These are phyloP conservation scores for Moricandia moricandioides DNA, from an alignment of 345 rosid genomes.

Conservation along the genomic window DNA sequence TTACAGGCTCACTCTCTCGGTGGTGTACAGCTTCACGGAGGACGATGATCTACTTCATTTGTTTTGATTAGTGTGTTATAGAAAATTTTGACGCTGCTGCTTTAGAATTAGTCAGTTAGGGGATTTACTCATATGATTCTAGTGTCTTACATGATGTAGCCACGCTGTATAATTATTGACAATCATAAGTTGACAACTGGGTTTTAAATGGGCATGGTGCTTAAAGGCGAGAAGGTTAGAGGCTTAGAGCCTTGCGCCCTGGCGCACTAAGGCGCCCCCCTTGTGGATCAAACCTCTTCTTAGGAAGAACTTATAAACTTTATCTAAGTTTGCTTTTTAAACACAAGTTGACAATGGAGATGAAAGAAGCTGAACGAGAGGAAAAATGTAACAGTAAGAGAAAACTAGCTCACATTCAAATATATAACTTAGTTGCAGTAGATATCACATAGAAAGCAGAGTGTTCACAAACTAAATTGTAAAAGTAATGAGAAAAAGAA, in stretches of 20 bases:
- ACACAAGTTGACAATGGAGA: too few species aligned
- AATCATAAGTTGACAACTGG: too few species aligned
- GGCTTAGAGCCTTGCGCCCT: too few species aligned
- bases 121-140: not conserved
- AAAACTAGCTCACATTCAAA: constrained; percentile 15
- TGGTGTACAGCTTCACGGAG: constrained; percentile 35
- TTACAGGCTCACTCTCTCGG: constrained; percentile 41
- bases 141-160: not conserved
- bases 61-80: constrained; percentile 22
- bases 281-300: too few species aligned
- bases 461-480: constrained; percentile 11
- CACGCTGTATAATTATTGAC: not conserved
- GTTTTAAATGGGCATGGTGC: too few species aligned
- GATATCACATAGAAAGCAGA: constrained; percentile 3
- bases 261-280: too few species aligned
- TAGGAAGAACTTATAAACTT: too few species aligned
- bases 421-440: not conserved
- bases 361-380: too few species aligned
- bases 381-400: constrained; percentile 2
- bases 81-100: not conserved
- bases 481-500: not conserved
- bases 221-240: too few species aligned
- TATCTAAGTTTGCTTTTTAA: too few species aligned
- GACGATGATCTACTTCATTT: constrained; percentile 41
- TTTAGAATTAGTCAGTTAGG: constrained; percentile 25